These are phyloP conservation scores for Trichoderma guizhouense DNA, from an alignment of 2,329 filamentous ascomycete species.

Conservation along the genomic window DNA sequence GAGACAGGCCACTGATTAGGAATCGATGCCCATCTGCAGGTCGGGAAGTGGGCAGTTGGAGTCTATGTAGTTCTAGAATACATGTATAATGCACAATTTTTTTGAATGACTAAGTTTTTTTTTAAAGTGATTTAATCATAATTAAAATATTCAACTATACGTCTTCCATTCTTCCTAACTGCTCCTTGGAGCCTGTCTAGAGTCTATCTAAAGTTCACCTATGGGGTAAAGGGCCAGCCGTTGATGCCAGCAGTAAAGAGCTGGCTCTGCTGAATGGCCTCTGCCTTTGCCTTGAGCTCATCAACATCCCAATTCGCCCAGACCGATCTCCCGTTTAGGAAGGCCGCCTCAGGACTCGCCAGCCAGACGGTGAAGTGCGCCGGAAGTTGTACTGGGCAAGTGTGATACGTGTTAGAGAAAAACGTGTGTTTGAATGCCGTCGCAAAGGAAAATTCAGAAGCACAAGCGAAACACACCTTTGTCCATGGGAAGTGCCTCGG, in stretches of 20 bases:
- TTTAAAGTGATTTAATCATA: neutral
- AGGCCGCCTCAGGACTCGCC: conserved; percentile 42
- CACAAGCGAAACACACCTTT: conserved; percentile 18
- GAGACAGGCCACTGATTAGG: neutral
- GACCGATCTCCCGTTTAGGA: conserved; percentile 44
- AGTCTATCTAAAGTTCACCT: neutral
- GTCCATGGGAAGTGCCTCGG: conserved; percentile 24
- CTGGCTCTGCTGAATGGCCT: conserved; percentile 7
- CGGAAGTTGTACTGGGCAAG: conserved; percentile 30
- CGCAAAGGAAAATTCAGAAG: neutral
- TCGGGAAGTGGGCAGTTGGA: neutral
- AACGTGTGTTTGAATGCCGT: neutral
- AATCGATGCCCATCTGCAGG: neutral
- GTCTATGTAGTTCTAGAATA: neutral
- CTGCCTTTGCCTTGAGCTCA: conserved; percentile 39
- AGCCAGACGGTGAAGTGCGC: conserved; percentile 45
- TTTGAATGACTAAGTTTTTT: neutral
- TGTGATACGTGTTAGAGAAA: neutral
- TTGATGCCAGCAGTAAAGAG: conserved; percentile 9
- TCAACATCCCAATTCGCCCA: conserved; percentile 52
- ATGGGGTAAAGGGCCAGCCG: conserved; percentile 12
- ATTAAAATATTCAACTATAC: neutral
- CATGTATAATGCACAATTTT: neutral
- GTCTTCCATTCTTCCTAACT: neutral
- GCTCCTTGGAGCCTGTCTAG: neutral